Base-by-base conservation (phyloP, 2,329 filamentous ascomycete genomes). In the Xylariaceae sp. region DNA sequence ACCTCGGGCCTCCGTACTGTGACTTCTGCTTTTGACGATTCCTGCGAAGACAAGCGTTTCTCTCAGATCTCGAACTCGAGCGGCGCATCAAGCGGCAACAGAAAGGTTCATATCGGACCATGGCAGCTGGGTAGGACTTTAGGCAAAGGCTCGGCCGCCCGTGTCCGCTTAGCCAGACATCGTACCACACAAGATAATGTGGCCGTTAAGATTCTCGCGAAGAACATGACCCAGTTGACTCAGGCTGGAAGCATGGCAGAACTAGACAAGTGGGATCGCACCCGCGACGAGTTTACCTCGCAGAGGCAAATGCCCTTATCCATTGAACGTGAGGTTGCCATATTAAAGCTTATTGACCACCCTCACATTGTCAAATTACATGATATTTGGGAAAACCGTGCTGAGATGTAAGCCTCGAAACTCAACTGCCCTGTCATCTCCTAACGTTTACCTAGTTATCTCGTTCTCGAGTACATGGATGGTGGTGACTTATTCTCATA, bases 321-420 rank as follows among this genome's bases (percentile, higher is more conserved):
- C 1, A 89, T 99, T 57, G 93, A 97, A 73, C 83, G 94, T 49
- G 94, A 99, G 70, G 92, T 99, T 33, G 92, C 93, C 26, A 95
- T 99, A 64, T 91, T 99, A 82, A 97, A 97, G 75, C 81, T 97
- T 53, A 90, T 97, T 56, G 88, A 96, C 66, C 94, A 99, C 73
- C 90, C 88, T 5, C 94, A 97, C 70, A 93, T 97, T 65, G 92
- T 97, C 72, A 91, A 89, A 62, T 77, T 99, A 8, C 94, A 93
- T 69, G 94, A 99, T 73, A 93, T 99, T 24, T 99, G 93, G 93
- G 94, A 99, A 75, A 97, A 97, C 69, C 83, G 90, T 18, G 89
- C 91, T 51, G 92, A 99, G 72, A 87, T 99, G 90, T 97, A 79
- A 77, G 89, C 53, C 11, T 26, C 8, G 8, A 9, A 39, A 6